Conservation (phyloP, 1,139 yeast genomes). For the Sugiyamaella paludigena region DNA sequence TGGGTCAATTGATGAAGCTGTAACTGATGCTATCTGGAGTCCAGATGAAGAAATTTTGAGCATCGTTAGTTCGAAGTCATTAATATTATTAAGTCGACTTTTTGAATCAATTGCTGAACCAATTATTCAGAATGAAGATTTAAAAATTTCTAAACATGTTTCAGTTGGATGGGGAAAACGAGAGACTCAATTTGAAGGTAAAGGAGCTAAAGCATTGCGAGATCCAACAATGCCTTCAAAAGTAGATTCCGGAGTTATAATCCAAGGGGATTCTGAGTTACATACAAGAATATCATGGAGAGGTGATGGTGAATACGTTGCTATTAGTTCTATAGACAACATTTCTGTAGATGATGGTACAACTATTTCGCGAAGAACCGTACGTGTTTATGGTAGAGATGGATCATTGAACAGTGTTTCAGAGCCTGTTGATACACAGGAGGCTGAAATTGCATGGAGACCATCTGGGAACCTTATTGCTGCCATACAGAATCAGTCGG, state of each 20-base stretch:
- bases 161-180: slow-evolving; percentile 98
- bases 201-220: slow-evolving; percentile 67
- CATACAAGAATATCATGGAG: slow-evolving; percentile 73
- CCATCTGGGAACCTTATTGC: slow-evolving; percentile 91
- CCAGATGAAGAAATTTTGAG: slow-evolving; percentile 86
- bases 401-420: slow-evolving; percentile 73
- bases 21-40: slow-evolving; percentile 80
- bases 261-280: slow-evolving; percentile 52
- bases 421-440: slow-evolving; percentile 86
- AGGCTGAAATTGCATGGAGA: slow-evolving; percentile 75
- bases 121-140: slow-evolving; percentile 57
- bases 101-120: slow-evolving; percentile 80
- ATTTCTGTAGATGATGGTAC: slow-evolving; percentile 40
- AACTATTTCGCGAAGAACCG: slow-evolving; percentile 60
- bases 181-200: slow-evolving; percentile 96
- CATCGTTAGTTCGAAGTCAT: slow-evolving; percentile 55
- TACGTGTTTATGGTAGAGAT: slow-evolving; percentile 82
- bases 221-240: slow-evolving; percentile 90
- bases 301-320: slow-evolving; percentile 87
- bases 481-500: slow-evolving; percentile 61
- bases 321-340: slow-evolving; percentile 62
- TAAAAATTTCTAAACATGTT: slow-evolving; percentile 76
- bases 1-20: slow-evolving; percentile 79
- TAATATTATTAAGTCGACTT: slow-evolving; percentile 66
- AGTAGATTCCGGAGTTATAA: slow-evolving; percentile 60